Conservation (phyloP, 306 rosid species). For the Medicago arabica region DNA sequence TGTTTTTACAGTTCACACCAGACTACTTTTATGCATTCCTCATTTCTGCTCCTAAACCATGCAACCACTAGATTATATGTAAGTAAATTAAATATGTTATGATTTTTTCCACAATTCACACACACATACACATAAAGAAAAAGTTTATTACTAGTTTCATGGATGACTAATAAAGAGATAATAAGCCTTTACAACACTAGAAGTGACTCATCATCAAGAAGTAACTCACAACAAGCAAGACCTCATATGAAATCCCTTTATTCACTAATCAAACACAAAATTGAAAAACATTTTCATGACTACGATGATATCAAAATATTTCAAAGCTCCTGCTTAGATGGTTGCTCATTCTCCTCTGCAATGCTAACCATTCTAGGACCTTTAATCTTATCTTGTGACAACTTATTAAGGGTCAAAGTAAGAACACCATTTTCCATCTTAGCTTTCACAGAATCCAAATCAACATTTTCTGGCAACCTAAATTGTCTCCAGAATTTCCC, state of each 20-base stretch:
- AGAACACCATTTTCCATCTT: constrained; percentile 70
- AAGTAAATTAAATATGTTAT: no score
- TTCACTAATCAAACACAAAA: constrained; percentile 29
- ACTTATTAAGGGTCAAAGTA: constrained; percentile 56
- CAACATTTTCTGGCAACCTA: constrained; percentile 63
- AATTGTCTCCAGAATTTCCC: constrained; percentile 81
- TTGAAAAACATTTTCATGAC: neutral
- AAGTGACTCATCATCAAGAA: no score
- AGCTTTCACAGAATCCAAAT: constrained; percentile 65
- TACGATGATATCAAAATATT: neutral
- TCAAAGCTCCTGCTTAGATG: constrained; percentile 59
- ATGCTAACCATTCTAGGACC: constrained; percentile 63
- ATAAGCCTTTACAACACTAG: no score
- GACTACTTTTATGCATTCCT: no score
- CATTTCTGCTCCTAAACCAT: no score
- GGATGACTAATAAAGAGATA: no score
- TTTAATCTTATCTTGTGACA: constrained; percentile 64
- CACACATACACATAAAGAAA: no score
- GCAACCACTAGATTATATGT: no score
- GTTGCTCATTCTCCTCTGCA: constrained; percentile 44
- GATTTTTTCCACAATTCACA: no score
- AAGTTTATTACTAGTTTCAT: no score
- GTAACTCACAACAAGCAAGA: constrained; percentile 8
- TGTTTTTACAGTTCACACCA: no score
- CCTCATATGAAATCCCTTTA: constrained; percentile 32